These are phyloP conservation scores for Aspergillus haitiensis DNA, from an alignment of 495 filamentous ascomycete species.

Conservation along the genomic window DNA sequence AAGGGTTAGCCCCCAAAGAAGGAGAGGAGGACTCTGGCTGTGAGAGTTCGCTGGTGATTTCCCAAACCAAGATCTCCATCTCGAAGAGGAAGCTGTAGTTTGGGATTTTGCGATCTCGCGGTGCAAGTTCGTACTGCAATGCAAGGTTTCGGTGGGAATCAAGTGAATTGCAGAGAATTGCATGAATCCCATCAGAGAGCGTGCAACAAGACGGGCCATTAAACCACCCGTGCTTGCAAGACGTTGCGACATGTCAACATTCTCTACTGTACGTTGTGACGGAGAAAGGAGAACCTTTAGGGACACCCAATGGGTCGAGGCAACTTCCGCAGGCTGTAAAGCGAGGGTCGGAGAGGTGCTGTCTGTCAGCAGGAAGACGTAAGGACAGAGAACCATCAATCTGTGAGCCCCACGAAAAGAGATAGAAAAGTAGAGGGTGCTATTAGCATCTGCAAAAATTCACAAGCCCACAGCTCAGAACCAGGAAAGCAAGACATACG, in stretches of 20 bases:
- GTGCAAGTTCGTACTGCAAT: conserved; percentile 51
- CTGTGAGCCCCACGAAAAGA: conserved; percentile 31
- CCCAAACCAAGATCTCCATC: conserved; percentile 34
- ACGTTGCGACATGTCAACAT: conserved; percentile 66
- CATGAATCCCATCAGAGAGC: conserved; percentile 65
- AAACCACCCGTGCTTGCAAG: conserved; percentile 54
- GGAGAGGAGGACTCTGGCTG: conserved; percentile 48
- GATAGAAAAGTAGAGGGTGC: conserved; percentile 2
- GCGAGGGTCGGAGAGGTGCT: conserved; percentile 58
- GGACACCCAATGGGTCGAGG: conserved; percentile 76
- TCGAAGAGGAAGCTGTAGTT: conserved; percentile 24
- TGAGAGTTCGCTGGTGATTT: conserved; percentile 36
- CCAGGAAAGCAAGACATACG: conserved; percentile 46
- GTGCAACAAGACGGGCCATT: conserved; percentile 51
- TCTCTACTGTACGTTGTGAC: conserved; percentile 59
- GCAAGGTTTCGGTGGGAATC: conserved; percentile 59
- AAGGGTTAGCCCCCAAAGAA: conserved; percentile 76
- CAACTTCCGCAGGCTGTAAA: conserved; percentile 72
- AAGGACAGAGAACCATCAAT: conserved; percentile 77
- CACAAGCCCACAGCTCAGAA: not conserved
- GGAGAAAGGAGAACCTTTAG: conserved; percentile 64
- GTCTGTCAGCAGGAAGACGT: conserved; percentile 64
- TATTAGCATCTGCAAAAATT: conserved; percentile 14
- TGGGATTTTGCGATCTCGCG: conserved; percentile 39
- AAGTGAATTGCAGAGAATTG: conserved; percentile 68